Conservation (phyloP, 1,139 yeast genomes). For the Sugiyamaella paludigena region DNA sequence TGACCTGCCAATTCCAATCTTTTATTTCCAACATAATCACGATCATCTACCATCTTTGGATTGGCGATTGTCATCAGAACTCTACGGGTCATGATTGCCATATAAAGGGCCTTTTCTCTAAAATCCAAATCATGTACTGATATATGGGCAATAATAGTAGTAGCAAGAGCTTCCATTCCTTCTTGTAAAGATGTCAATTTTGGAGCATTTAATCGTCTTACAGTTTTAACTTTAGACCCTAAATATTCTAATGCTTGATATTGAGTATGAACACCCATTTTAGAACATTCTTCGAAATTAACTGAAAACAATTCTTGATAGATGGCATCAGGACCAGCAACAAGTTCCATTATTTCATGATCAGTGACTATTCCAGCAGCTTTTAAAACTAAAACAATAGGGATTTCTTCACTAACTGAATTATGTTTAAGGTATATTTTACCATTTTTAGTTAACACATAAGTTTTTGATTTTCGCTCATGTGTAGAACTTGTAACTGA, state of each 20-base stretch:
- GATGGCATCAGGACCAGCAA: slow-evolving; percentile 82
- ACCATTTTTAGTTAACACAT: slow-evolving; percentile 87
- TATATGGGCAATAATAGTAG: slow-evolving; percentile 93
- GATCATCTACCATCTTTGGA: slow-evolving; percentile 93
- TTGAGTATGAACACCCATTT: slow-evolving; percentile 81
- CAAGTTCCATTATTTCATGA: slow-evolving; percentile 87
- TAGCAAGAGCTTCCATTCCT: slow-evolving; percentile 96
- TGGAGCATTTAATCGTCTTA: slow-evolving; percentile 82
- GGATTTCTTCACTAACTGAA: slow-evolving; percentile 91
- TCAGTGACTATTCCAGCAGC: slow-evolving; percentile 96
- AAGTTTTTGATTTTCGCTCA: slow-evolving; percentile 95
- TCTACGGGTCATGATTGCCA: slow-evolving; percentile 95
- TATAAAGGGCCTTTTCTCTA: slow-evolving; percentile 88
- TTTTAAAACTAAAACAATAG: slow-evolving; percentile 86
- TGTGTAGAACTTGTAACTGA: slow-evolving; percentile 97
- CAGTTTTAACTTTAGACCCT: slow-evolving; percentile 88
- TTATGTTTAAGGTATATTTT: slow-evolving; percentile 90
- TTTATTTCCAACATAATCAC: slow-evolving; percentile 98
- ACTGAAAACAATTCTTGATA: slow-evolving; percentile 91
- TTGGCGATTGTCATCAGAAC: slow-evolving; percentile 94
- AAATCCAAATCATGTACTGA: slow-evolving; percentile 84
- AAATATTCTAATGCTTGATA: slow-evolving; percentile 89
- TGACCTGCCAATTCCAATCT: slow-evolving; percentile 97
- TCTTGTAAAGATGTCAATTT: slow-evolving; percentile 80
- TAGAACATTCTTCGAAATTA: slow-evolving; percentile 92